Evolutionary conservation across 2,329 filamentous ascomycete species (phyloP).

Genomic region (Sporothrix brunneoviolacea): DNA sequence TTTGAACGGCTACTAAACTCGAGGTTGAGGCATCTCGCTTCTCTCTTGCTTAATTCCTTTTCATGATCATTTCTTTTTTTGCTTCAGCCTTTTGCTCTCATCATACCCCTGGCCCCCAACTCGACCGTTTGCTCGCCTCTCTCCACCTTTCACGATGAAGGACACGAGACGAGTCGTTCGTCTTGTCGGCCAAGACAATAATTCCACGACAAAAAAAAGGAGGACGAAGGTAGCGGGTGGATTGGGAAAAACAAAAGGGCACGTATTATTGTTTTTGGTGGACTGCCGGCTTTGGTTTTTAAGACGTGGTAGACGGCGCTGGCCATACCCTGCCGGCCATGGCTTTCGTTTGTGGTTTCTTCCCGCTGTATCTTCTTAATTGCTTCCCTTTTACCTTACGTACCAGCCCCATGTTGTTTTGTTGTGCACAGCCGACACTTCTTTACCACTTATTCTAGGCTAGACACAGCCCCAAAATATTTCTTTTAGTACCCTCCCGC

Average conservation of each 20-base stretch:
- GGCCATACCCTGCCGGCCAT: conserved; percentile 9
- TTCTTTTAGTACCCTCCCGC: conserved; percentile 37
- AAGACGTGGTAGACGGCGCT: conserved; percentile 14
- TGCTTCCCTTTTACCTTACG: not conserved
- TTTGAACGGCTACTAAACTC: conserved; percentile 90
- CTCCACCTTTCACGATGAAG: no score
- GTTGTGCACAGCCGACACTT: conserved; percentile 29
- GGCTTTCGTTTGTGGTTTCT: conserved; percentile 23
- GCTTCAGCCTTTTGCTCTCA: conserved; percentile 12
- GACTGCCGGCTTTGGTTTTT: conserved; percentile 7
- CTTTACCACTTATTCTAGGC: conserved; percentile 25
- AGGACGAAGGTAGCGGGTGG: conserved; percentile 8
- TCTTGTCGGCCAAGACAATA: conserved; percentile 3
- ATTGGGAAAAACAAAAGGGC: conserved; percentile 10
- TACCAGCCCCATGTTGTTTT: conserved; percentile 20
- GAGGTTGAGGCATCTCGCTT: conserved; percentile 5
- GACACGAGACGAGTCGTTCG: not conserved
- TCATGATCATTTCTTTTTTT: conserved; percentile 4
- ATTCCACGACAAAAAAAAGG: conserved; percentile 9
- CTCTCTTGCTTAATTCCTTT: not conserved
- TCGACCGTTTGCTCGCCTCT: not conserved
- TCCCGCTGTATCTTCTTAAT: conserved; percentile 7
- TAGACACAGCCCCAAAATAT: conserved; percentile 30
- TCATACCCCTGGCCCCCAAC: conserved; percentile 13
- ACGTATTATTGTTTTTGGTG: conserved; percentile 6